These are phyloP conservation scores for Lagenidium giganteum DNA, from an alignment of 352 stramenopile genomes.

Conservation along the genomic window DNA sequence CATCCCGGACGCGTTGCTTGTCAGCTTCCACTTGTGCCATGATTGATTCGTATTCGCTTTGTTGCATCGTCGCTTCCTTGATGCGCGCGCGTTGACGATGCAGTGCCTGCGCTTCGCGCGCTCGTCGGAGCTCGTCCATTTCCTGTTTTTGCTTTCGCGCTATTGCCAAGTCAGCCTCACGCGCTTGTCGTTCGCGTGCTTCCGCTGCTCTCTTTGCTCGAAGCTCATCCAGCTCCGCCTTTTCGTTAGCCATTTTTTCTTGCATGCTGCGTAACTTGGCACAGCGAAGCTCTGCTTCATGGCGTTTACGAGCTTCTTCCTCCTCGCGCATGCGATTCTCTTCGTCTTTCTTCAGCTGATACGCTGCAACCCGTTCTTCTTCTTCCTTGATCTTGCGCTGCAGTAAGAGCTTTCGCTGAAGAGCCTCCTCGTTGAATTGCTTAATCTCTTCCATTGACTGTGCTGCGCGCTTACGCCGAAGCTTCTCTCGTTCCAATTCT, in stretches of 20 bases:
- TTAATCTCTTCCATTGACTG: slow-evolving; percentile 69
- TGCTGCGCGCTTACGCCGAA: slow-evolving; percentile 49
- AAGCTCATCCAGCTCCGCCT: slow-evolving; percentile 89
- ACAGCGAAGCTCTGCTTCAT: slow-evolving; percentile 70
- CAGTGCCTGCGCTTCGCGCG: slow-evolving; percentile 60
- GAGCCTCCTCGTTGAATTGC: slow-evolving; percentile 57
- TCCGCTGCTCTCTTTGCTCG: slow-evolving; percentile 88
- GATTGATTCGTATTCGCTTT: slow-evolving; percentile 87
- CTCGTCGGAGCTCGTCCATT: slow-evolving; percentile 65
- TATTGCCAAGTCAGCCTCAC: slow-evolving; percentile 77
- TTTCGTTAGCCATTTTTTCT: slow-evolving; percentile 84
- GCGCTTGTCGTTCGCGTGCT: slow-evolving; percentile 81
- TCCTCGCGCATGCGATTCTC: slow-evolving; percentile 58
- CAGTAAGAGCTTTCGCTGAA: slow-evolving; percentile 41
- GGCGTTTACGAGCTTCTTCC: slow-evolving; percentile 52
- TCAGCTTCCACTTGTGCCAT: slow-evolving; percentile 78
- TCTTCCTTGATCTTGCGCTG: slow-evolving; percentile 79
- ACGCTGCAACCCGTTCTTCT: slow-evolving; percentile 59
- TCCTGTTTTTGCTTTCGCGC: slow-evolving; percentile 85
- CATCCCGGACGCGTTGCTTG: slow-evolving; percentile 40
- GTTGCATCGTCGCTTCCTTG: slow-evolving; percentile 77
- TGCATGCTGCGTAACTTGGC: slow-evolving; percentile 77
- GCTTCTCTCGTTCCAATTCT: slow-evolving; percentile 64
- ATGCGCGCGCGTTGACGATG: slow-evolving; percentile 66
- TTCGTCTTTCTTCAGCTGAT: slow-evolving; percentile 71